Conservation (phyloP, 164 flowering plant species). For the Amborella trichopoda region DNA sequence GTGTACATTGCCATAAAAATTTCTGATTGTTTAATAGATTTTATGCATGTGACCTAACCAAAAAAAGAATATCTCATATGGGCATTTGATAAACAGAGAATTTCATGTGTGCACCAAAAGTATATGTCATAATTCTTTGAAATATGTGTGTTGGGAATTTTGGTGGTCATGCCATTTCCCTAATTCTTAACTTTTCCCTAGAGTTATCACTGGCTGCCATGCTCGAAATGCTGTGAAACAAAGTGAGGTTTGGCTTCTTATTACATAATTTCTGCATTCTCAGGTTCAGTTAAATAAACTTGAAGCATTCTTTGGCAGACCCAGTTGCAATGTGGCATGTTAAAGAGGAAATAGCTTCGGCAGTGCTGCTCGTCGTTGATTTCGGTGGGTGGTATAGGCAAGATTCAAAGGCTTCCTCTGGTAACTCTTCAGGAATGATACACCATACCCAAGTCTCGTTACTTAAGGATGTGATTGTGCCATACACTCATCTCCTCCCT, state of each 20-base stretch:
- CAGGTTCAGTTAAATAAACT: conserved; percentile 80
- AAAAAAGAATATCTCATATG: too few species aligned
- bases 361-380: conserved; percentile 84
- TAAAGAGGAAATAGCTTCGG: conserved; percentile 68
- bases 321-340: conserved; percentile 99
- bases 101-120: too few species aligned
- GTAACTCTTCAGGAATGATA: conserved; percentile 52
- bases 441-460: conserved; percentile 86
- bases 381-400: conserved; percentile 90
- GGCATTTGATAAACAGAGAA: too few species aligned
- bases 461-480: conserved; percentile 86
- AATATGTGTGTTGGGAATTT: too few species aligned
- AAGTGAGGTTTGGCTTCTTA: conserved; percentile 32
- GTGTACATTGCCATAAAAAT: too few species aligned
- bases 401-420: conserved; percentile 55
- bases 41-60: too few species aligned
- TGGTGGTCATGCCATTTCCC: too few species aligned
- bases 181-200: too few species aligned
- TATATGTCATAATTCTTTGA: too few species aligned
- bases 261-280: conserved; percentile 55
- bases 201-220: too few species aligned
- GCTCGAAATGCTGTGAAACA: too few species aligned
- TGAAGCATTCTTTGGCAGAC: conserved; percentile 98
- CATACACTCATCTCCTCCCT: conserved; percentile 91
- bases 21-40: too few species aligned